These are phyloP conservation scores for Apiotrichum akiyoshidainum DNA, from an alignment of 1,284 basidiomycete genomes.

Conservation along the genomic window DNA sequence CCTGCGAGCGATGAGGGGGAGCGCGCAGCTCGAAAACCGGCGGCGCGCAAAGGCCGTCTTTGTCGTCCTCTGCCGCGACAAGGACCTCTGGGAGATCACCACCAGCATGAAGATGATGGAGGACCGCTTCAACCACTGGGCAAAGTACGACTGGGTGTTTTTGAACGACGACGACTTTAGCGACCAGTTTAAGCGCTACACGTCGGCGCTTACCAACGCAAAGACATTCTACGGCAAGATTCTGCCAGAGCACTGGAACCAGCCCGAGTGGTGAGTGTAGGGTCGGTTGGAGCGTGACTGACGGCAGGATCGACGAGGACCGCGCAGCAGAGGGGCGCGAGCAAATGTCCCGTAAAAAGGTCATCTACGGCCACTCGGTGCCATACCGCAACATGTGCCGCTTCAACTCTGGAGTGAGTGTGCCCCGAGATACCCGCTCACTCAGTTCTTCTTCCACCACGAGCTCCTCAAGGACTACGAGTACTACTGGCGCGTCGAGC, in stretches of 20 bases:
- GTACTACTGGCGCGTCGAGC: constrained; percentile 90
- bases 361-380: constrained; percentile 79
- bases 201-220: constrained; percentile 63
- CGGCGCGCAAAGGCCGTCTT: constrained; percentile 71
- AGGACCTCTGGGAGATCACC: constrained; percentile 69
- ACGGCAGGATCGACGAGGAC: constrained; percentile 63
- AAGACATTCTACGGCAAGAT: constrained; percentile 78
- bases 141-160: constrained; percentile 79
- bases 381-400: constrained; percentile 72
- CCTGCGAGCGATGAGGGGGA: constrained; percentile 2
- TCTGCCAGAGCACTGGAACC: constrained; percentile 74
- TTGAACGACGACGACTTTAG: constrained; percentile 75
- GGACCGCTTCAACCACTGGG: constrained; percentile 69
- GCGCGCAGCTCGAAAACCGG: background rate
- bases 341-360: constrained; percentile 68
- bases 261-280: constrained; percentile 61
- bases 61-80: constrained; percentile 75
- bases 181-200: constrained; percentile 71
- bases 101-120: constrained; percentile 53
- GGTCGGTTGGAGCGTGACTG: background rate
- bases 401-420: constrained; percentile 81
- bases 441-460: constrained; percentile 73
- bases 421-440: background rate
- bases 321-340: constrained; percentile 63
- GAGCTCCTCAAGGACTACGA: constrained; percentile 73